Conservation (phyloP, 306 rosid species). For the Oxytropis ochrocephala region DNA sequence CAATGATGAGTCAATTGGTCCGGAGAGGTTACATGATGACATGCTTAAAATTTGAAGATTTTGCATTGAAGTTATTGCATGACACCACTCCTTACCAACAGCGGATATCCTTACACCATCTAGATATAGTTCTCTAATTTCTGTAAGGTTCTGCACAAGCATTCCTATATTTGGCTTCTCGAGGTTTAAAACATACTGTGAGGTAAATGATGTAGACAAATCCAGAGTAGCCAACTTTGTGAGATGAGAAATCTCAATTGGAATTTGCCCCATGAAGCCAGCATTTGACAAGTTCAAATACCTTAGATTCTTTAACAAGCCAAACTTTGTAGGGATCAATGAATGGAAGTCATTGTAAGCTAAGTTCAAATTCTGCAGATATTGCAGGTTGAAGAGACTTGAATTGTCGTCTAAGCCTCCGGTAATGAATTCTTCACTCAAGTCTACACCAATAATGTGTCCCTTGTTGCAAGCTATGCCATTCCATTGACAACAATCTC, state of each 20-base stretch:
- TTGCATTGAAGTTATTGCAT: neutral
- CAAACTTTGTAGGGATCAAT: constrained; percentile 19
- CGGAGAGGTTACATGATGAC: constrained; percentile 13
- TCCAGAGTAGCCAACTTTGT: constrained; percentile 29
- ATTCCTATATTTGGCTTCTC: constrained; percentile 5
- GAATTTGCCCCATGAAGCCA: constrained; percentile 24
- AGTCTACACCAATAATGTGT: constrained; percentile 6
- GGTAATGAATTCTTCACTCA: constrained; percentile 14
- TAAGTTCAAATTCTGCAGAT: constrained; percentile 22
- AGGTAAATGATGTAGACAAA: neutral
- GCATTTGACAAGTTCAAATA: constrained; percentile 18
- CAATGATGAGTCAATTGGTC: neutral
- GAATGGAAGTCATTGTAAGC: neutral
- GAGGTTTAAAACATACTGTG: neutral
- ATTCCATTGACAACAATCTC: constrained; percentile 34
- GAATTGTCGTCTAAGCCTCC: constrained; percentile 22
- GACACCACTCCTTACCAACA: constrained; percentile 34
- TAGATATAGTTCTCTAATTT: constrained; percentile 23
- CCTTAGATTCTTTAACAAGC: constrained; percentile 3
- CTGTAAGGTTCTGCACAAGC: constrained; percentile 22
- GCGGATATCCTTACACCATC: constrained; percentile 38
- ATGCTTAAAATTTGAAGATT: constrained; percentile 22
- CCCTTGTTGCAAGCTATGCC: constrained; percentile 38
- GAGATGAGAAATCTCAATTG: constrained; percentile 21
- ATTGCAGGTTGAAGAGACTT: constrained; percentile 21